phyloP scores from a whole-genome alignment of 257 asterid species.

The Jaltomata sinuosa region DNA sequence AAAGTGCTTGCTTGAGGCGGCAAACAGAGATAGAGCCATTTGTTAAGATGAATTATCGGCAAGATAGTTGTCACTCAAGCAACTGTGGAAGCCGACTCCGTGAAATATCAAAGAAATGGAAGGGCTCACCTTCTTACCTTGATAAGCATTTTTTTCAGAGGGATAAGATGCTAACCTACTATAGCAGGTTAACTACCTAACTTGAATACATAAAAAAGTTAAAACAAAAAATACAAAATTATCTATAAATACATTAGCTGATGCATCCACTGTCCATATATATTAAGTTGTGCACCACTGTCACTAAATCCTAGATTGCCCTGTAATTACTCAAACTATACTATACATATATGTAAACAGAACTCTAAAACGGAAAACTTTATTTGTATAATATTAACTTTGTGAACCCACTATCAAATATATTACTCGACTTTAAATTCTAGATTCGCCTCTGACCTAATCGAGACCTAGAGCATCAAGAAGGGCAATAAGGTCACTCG shows the following conservation, averaged over 20 bases:
- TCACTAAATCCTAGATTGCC: neutral
- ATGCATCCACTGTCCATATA: neutral
- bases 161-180: neutral
- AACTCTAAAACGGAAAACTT: too few species aligned
- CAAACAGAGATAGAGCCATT: neutral
- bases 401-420: too few species aligned
- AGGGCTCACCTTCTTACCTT: neutral
- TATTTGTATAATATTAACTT: too few species aligned
- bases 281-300: neutral
- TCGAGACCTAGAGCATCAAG: slow-evolving; percentile 46
- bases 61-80: neutral
- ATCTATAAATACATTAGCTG: neutral
- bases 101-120: neutral
- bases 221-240: neutral
- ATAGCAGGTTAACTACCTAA: neutral
- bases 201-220: neutral
- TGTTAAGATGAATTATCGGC: neutral
- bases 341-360: neutral
- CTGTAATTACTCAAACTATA: neutral
- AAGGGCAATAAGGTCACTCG: slow-evolving; percentile 66
- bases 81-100: neutral
- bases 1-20: neutral
- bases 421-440: neutral
- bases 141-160: neutral
- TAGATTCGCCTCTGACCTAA: slow-evolving; percentile 2